phyloP scores from a whole-genome alignment of 176 grass and related monocot genomes.

The Guadua angustifolia region DNA sequence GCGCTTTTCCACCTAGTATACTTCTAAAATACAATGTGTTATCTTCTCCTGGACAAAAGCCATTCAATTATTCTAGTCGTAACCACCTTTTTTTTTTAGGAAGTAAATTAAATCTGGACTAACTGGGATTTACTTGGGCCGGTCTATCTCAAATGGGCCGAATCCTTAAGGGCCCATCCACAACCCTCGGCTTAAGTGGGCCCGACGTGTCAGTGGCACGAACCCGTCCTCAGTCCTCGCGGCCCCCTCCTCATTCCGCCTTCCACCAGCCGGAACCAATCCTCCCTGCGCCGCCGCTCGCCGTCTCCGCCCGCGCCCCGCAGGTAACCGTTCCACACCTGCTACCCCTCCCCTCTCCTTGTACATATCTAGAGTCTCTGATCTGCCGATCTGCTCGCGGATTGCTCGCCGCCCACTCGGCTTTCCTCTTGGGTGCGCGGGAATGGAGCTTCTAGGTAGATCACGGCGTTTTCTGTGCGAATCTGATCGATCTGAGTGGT shows the following conservation, averaged over 20 bases:
- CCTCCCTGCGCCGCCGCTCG: conserved; percentile 49
- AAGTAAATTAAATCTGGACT: too few relatives aligned
- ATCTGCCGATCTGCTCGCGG: conserved; percentile 44
- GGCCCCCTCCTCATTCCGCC: not conserved
- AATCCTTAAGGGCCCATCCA: not conserved
- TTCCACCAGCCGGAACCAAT: not conserved
- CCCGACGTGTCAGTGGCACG: conserved; percentile 40
- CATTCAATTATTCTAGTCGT: too few relatives aligned
- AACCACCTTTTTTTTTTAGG: too few relatives aligned
- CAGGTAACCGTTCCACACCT: not conserved
- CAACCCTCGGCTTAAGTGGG: not conserved
- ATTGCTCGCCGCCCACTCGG: not conserved
- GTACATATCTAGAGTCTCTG: not conserved
- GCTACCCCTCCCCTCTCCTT: not conserved
- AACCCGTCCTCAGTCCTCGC: not conserved
- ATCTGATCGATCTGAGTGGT: not conserved
- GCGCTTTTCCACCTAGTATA: too few relatives aligned
- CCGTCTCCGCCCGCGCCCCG: not conserved
- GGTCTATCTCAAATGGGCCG: too few relatives aligned
- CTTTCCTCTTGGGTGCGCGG: not conserved
- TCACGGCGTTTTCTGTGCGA: conserved; percentile 1
- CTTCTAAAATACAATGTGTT: too few relatives aligned
- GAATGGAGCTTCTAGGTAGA: not conserved
- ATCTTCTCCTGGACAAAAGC: too few relatives aligned
- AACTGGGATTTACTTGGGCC: not conserved